These are phyloP conservation scores for Sphaerosporella brunnea DNA, from an alignment of 495 filamentous ascomycete species.

Conservation along the genomic window DNA sequence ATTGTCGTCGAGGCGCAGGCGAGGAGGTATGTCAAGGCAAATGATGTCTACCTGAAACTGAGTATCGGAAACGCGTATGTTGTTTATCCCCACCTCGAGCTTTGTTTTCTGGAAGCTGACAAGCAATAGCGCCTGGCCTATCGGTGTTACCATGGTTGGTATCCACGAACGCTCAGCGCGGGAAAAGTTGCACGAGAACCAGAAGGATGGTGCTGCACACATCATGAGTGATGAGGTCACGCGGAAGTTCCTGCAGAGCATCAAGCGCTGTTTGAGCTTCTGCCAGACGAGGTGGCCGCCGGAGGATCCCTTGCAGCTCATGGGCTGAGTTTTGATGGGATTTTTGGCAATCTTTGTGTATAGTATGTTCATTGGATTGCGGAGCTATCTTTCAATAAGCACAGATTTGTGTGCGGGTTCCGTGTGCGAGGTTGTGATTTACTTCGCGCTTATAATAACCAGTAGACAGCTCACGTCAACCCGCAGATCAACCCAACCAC, in stretches of 20 bases:
- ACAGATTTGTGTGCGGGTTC: no score
- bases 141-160: slow-evolving; percentile 98
- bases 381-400: no score
- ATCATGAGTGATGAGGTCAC: slow-evolving; percentile 95
- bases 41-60: slow-evolving; percentile 78
- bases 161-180: slow-evolving; percentile 92
- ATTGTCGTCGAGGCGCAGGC: slow-evolving; percentile 83
- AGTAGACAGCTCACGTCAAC: no score
- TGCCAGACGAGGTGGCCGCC: slow-evolving; percentile 94
- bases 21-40: slow-evolving; percentile 82
- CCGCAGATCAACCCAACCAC: no score
- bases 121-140: slow-evolving; percentile 62
- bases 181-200: slow-evolving; percentile 69
- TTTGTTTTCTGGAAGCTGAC: slow-evolving; percentile 11
- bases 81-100: not conserved
- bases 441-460: no score
- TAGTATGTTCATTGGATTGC: no score
- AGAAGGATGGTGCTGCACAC: slow-evolving; percentile 66
- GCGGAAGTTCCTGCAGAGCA: slow-evolving; percentile 89
- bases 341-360: no score
- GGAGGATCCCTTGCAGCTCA: slow-evolving; percentile 78
- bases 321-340: no score
- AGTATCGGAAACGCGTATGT: slow-evolving; percentile 86
- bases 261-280: slow-evolving; percentile 92
- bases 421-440: no score